A percentile compares a stretch with the other conserved stretches of the same genome.
phyloP scores from a whole-genome alignment of 2,329 filamentous ascomycete species.

The Colletotrichum sp. region DNA sequence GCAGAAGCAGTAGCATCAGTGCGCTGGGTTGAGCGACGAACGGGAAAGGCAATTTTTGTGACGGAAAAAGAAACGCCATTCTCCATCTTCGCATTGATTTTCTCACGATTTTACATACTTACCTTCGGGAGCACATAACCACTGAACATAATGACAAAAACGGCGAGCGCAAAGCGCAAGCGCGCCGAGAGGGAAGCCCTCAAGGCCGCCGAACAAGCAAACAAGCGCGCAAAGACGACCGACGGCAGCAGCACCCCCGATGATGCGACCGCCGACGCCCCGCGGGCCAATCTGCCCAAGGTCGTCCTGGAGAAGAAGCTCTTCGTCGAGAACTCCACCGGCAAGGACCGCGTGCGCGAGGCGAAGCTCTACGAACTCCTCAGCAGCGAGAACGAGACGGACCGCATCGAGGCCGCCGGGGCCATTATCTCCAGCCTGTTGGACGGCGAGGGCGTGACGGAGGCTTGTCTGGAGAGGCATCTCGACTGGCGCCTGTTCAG shows the following conservation, averaged over 20 bases:
- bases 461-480: slow-evolving; percentile 61
- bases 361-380: slow-evolving; percentile 66
- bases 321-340: slow-evolving; percentile 58
- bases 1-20: not conserved
- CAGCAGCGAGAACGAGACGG: slow-evolving; percentile 60
- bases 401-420: slow-evolving; percentile 64
- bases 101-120: not conserved
- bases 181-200: slow-evolving; percentile 24
- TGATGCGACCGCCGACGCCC: not conserved
- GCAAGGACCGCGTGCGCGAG: slow-evolving; percentile 62
- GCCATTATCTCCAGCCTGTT: slow-evolving; percentile 63
- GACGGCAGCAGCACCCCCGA: slow-evolving; percentile 14
- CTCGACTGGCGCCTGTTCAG: slow-evolving; percentile 76
- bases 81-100: not conserved
- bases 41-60: not conserved
- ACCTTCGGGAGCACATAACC: not conserved
- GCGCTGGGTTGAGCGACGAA: not conserved
- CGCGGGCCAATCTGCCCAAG: slow-evolving; percentile 24
- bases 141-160: slow-evolving; percentile 18
- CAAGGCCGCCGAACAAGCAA: slow-evolving; percentile 15
- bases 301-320: slow-evolving; percentile 37
- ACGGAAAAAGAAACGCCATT: not conserved
- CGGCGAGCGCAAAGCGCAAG: slow-evolving; percentile 24
- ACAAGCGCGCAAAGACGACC: slow-evolving; percentile 30
- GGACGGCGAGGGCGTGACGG: slow-evolving; percentile 51